Evolutionary conservation across 352 stramenopile genomes (phyloP).

Genomic region (Phytophthora tentaculata): DNA sequence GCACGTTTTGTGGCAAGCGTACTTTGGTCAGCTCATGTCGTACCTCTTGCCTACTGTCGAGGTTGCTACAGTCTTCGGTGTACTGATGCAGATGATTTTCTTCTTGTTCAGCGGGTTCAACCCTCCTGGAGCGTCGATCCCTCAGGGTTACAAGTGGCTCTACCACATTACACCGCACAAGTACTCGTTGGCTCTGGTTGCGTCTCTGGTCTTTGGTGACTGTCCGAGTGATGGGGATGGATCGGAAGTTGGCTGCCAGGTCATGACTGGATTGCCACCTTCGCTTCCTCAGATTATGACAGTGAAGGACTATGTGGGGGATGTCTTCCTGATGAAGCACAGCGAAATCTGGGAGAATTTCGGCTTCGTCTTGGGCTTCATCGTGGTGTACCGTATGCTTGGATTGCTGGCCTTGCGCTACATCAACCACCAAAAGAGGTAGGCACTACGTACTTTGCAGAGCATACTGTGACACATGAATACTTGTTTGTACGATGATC

Average conservation of each 20-base stretch:
- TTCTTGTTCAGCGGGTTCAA: no score
- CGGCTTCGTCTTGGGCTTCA: conserved; percentile 32
- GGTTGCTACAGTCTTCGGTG: no score
- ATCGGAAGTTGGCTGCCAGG: conserved; percentile 37
- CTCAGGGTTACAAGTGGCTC: no score
- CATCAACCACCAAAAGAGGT: conserved; percentile 43
- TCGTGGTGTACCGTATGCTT: conserved; percentile 33
- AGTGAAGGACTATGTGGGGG: conserved; percentile 41
- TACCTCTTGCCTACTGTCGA: no score
- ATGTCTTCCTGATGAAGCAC: conserved; percentile 46
- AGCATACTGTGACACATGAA: no score
- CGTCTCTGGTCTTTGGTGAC: conserved; percentile 20
- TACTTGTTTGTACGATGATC: no score
- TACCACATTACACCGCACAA: conserved; percentile 20
- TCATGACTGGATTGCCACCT: conserved; percentile 36
- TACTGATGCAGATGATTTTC: no score
- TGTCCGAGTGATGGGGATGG: conserved; percentile 29
- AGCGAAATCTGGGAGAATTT: conserved; percentile 35
- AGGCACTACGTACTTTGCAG: no score
- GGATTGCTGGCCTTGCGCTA: conserved; percentile 21
- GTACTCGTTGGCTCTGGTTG: conserved; percentile 19
- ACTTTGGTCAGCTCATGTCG: no score
- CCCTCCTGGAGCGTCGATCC: no score
- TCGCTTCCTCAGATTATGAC: conserved; percentile 32
- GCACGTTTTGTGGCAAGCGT: no score